A percentile compares a stretch with the other conserved stretches of the same genome.
Evolutionary conservation across 768 basidiomycete species (phyloP).

Genomic region (Mrakia hoshinonis): DNA sequence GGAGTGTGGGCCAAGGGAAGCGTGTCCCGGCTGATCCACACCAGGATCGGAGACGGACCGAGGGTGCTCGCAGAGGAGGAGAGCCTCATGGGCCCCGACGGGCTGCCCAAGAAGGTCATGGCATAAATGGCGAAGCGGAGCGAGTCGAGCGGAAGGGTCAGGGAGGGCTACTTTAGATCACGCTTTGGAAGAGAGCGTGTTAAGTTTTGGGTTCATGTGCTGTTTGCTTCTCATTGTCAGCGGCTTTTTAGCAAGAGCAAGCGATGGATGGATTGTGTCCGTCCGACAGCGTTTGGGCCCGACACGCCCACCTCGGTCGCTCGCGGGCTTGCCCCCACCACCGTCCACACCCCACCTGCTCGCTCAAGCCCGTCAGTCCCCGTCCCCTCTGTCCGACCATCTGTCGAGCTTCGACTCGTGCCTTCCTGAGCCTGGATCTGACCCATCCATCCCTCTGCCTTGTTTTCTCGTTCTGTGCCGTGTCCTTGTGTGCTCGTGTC

Average conservation of each 20-base stretch:
- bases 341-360: too few species aligned
- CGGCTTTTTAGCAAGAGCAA: too few species aligned
- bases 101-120: slow-evolving; percentile 51
- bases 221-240: too few species aligned
- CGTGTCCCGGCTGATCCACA: slow-evolving; percentile 85
- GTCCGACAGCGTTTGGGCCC: too few species aligned
- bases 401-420: not conserved
- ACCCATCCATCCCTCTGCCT: not conserved
- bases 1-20: slow-evolving; percentile 58
- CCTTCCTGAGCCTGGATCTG: not conserved
- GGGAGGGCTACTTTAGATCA: not conserved
- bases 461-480: too few species aligned
- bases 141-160: not conserved
- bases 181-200: not conserved
- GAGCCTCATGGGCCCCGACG: slow-evolving; percentile 57
- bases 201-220: too few species aligned
- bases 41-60: slow-evolving; percentile 85
- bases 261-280: too few species aligned
- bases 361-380: too few species aligned
- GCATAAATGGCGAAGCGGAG: slow-evolving; percentile 1
- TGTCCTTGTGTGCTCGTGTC: not conserved
- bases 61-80: slow-evolving; percentile 54
- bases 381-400: too few species aligned
- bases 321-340: too few species aligned
- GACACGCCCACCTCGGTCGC: too few species aligned